These are phyloP conservation scores for Thecamonas trahens DNA, from an alignment of 78 protist species.

Conservation along the genomic window DNA sequence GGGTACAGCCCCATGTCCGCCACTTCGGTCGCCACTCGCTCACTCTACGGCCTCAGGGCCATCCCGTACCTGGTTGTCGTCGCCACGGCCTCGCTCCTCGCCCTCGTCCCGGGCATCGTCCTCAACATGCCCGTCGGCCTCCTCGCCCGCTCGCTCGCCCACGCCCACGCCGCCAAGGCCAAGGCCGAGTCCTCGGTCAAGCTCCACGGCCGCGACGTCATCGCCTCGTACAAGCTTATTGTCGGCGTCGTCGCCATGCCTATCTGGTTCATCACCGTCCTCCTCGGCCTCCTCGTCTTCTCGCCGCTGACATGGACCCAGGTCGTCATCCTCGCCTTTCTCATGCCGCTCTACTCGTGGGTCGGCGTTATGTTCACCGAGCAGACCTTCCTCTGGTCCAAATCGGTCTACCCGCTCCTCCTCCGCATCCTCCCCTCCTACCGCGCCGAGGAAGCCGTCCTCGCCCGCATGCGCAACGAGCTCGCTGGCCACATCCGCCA, in stretches of 20 bases:
- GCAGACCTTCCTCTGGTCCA: no score
- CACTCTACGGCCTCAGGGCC: no score
- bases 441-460: no score
- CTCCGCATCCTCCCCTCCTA: no score
- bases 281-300: not conserved
- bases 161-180: not conserved
- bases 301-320: not conserved
- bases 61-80: no score
- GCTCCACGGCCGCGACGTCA: constrained; percentile 15
- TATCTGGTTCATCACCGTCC: not conserved
- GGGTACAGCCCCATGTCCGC: constrained; percentile 6
- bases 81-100: not conserved
- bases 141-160: not conserved
- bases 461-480: no score
- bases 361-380: no score
- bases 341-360: not conserved
- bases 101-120: no score
- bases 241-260: not conserved
- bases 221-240: constrained; percentile 18
- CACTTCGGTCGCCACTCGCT: constrained; percentile 3
- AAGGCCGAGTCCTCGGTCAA: not conserved
- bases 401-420: no score
- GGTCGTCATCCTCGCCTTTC: not conserved
- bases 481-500: no score
- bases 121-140: not conserved